phyloP scores from a whole-genome alignment of 345 rosid genomes.

The Salix arbutifolia region DNA sequence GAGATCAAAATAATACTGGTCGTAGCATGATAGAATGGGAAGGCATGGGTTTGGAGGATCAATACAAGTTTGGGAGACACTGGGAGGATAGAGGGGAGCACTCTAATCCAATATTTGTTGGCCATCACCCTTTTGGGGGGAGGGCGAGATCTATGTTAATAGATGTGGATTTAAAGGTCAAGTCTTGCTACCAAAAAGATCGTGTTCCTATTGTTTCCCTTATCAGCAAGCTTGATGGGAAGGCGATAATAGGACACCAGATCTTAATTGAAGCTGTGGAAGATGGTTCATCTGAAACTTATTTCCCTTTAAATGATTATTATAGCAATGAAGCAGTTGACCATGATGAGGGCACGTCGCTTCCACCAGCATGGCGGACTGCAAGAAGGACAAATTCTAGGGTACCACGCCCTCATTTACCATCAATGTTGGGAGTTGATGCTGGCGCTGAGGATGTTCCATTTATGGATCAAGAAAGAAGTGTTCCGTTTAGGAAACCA shows the following conservation, averaged over 20 bases:
- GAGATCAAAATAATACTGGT: constrained; percentile 36
- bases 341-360: constrained; percentile 43
- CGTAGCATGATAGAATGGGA: constrained; percentile 49
- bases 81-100: constrained; percentile 40
- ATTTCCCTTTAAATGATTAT: constrained; percentile 38
- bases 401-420: constrained; percentile 60
- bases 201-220: constrained; percentile 80
- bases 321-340: constrained; percentile 43
- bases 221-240: constrained; percentile 73
- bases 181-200: constrained; percentile 68
- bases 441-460: constrained; percentile 34
- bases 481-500: constrained; percentile 31
- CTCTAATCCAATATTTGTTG: constrained; percentile 37
- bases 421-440: constrained; percentile 42
- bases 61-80: constrained; percentile 28
- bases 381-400: constrained; percentile 82
- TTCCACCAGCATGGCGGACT: constrained; percentile 84
- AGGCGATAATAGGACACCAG: constrained; percentile 91
- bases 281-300: constrained; percentile 63
- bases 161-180: constrained; percentile 89
- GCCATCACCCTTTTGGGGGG: constrained; percentile 40
- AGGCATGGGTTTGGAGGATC: constrained; percentile 51
- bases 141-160: constrained; percentile 45
- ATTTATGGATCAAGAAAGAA: constrained; percentile 40
- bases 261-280: constrained; percentile 67